Evolutionary conservation across 805 yeast species (phyloP).

Genomic region (Citeromyces matritensis): DNA sequence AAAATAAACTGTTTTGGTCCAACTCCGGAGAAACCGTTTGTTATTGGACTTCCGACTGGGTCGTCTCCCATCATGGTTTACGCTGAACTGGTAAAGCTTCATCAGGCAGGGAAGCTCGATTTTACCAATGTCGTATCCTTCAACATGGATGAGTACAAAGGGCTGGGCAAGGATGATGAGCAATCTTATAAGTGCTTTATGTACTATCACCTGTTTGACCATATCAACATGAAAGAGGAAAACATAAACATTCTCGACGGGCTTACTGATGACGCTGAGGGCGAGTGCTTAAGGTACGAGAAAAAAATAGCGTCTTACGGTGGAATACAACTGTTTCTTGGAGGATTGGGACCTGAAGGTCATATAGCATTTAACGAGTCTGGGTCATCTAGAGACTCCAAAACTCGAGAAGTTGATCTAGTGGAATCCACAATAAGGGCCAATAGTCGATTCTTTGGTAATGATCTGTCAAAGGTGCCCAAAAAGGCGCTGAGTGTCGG

Average conservation of each 20-base stretch:
- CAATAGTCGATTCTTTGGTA: conserved; percentile 34
- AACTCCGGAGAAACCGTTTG: conserved; percentile 28
- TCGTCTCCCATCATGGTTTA: conserved; percentile 46
- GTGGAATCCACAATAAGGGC: conserved; percentile 36
- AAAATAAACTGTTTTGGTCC: conserved; percentile 29
- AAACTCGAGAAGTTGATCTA: conserved; percentile 28
- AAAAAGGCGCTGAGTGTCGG: conserved; percentile 37
- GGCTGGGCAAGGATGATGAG: conserved; percentile 26
- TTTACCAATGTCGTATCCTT: conserved; percentile 41
- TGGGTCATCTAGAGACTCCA: conserved; percentile 29
- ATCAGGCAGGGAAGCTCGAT: conserved; percentile 23
- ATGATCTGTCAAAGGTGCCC: conserved; percentile 32
- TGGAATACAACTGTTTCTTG: conserved; percentile 35
- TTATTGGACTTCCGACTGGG: conserved; percentile 46
- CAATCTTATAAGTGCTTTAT: conserved; percentile 46
- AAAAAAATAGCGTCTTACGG: conserved; percentile 29
- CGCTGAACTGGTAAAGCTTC: conserved; percentile 24
- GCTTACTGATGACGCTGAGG: conserved; percentile 24
- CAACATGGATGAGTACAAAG: conserved; percentile 49
- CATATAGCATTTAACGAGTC: conserved; percentile 47
- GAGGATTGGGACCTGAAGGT: conserved; percentile 49
- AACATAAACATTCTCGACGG: conserved; percentile 43
- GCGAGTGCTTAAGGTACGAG: conserved; percentile 34
- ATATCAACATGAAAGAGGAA: conserved; percentile 32
- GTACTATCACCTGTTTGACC: conserved; percentile 39